A percentile compares a stretch with the other conserved stretches of the same genome.
Evolutionary conservation across 169 alveolate species (phyloP).

Genomic region (Eimeria tenella): DNA sequence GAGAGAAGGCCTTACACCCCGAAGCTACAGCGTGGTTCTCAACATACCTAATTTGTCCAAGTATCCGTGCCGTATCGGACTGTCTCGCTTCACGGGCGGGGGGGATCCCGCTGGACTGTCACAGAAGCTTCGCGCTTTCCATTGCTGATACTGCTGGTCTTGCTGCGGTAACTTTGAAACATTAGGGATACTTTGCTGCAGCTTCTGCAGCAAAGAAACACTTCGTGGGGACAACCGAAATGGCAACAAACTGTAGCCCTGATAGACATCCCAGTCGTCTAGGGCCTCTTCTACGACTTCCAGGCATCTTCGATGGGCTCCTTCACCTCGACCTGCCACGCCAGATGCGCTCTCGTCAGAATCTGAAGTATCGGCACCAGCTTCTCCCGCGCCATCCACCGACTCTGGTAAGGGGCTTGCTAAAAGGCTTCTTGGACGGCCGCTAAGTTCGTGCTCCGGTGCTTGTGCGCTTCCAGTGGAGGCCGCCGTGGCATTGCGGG

Average conservation of each 20-base stretch:
- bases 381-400: background rate
- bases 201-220: conserved; percentile 40
- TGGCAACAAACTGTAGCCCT: background rate
- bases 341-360: background rate
- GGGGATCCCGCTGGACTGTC: background rate
- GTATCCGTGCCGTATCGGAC: conserved; percentile 3
- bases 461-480: background rate
- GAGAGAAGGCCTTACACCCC: background rate
- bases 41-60: background rate
- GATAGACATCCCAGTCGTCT: background rate
- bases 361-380: background rate
- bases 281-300: background rate
- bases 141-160: conserved; percentile 39
- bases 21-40: background rate
- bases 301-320: background rate
- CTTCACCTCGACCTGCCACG: background rate
- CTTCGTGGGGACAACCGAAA: conserved; percentile 33
- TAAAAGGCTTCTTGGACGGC: background rate
- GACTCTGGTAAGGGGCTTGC: background rate
- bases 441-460: background rate
- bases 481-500: conserved; percentile 42
- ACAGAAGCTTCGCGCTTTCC: background rate
- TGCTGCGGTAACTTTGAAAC: background rate
- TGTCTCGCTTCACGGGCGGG: background rate
- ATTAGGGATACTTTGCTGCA: background rate